phyloP scores from a whole-genome alignment of 164 flowering plant genomes.

The Tetrastigma voinierianum region DNA sequence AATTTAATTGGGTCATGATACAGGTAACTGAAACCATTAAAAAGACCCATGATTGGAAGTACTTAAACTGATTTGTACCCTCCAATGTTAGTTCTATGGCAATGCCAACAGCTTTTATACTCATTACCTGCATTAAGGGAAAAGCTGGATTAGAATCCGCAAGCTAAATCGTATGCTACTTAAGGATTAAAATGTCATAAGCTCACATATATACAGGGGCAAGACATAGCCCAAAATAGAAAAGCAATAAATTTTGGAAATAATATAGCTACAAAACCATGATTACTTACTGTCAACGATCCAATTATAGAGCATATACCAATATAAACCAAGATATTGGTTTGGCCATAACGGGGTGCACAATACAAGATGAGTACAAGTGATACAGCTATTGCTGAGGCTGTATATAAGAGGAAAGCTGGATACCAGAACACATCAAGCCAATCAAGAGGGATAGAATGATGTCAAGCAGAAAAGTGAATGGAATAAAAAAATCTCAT shows the following conservation, averaged over 20 bases:
- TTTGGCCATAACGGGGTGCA: conserved; percentile 87
- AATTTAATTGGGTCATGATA: conserved; percentile 78
- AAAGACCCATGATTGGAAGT: conserved; percentile 83
- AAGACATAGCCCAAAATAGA: not conserved
- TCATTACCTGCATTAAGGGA: conserved; percentile 70
- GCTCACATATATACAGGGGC: not conserved
- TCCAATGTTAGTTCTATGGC: conserved; percentile 87
- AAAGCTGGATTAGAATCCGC: no score
- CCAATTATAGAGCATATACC: conserved; percentile 90
- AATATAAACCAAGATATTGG: conserved; percentile 76
- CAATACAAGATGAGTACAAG: conserved; percentile 68
- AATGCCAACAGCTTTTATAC: conserved; percentile 90
- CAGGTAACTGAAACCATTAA: conserved; percentile 71
- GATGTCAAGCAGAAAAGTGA: not conserved
- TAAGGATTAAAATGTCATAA: not conserved
- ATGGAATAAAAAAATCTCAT: conserved; percentile 1
- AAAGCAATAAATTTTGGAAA: not conserved
- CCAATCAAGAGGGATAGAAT: conserved; percentile 2
- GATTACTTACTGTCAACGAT: conserved; percentile 73
- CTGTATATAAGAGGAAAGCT: conserved; percentile 88
- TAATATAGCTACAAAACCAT: no score
- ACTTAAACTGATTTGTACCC: conserved; percentile 60
- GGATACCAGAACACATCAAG: conserved; percentile 18
- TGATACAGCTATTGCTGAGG: conserved; percentile 58
- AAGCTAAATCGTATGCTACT: no score